Percentiles rank a stretch among this genome's conserved stretches.
phyloP scores from a whole-genome alignment of 2,329 filamentous ascomycete species.

The Verticillium nubilum region DNA sequence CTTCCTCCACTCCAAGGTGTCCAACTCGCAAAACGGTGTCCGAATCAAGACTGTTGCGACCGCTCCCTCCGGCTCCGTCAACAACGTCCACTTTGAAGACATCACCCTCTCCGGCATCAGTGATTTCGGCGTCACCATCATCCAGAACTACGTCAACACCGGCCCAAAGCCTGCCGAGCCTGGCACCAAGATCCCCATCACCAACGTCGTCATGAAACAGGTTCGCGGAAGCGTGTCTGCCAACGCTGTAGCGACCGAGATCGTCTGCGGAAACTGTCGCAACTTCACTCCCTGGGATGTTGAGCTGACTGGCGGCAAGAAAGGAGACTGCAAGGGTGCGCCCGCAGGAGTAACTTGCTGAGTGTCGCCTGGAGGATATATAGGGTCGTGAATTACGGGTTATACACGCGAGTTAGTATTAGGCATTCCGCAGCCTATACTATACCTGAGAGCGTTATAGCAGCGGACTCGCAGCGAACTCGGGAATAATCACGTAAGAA shows the following conservation, averaged over 20 bases:
- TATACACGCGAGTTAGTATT: too few relatives aligned
- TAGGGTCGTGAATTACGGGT: too few relatives aligned
- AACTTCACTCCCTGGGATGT: not conserved
- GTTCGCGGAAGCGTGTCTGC: constrained; percentile 42
- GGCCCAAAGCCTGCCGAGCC: constrained; percentile 37
- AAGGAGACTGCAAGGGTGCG: not conserved
- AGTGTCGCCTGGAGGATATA: too few relatives aligned
- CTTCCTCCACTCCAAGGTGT: constrained; percentile 42
- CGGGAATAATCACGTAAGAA: too few relatives aligned
- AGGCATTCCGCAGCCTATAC: too few relatives aligned
- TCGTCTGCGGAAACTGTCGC: not conserved
- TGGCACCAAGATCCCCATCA: constrained; percentile 46
- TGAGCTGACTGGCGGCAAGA: not conserved
- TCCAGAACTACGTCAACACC: constrained; percentile 43
- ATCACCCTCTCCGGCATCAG: constrained; percentile 35
- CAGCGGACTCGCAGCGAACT: too few relatives aligned
- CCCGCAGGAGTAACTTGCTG: too few relatives aligned
- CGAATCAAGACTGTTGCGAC: constrained; percentile 43
- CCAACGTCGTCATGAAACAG: constrained; percentile 36
- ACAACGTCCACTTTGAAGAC: constrained; percentile 35
- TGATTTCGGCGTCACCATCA: constrained; percentile 32
- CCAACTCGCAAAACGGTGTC: constrained; percentile 47
- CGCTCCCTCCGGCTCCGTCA: constrained; percentile 36
- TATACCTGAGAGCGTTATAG: too few relatives aligned
- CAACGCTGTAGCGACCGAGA: not conserved